Percentiles rank a stretch among this genome's conserved stretches.
phyloP scores from a whole-genome alignment of 495 filamentous ascomycete genomes.

The Xylaria castorea region DNA sequence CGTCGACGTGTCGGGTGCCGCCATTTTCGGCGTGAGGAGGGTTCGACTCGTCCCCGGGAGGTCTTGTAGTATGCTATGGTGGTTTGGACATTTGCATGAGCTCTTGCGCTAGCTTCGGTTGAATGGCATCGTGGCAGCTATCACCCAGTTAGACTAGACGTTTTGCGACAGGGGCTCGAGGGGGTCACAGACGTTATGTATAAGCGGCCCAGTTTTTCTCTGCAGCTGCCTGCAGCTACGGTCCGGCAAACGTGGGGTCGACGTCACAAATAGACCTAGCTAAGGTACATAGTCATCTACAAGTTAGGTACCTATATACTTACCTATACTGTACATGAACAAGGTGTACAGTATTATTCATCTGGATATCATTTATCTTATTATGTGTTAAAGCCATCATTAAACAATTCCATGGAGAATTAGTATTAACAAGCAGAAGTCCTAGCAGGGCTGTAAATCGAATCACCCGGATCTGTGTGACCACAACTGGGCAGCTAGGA shows the following conservation, averaged over 20 bases:
- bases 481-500: too few relatives aligned
- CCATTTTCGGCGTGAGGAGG: conserved; percentile 33
- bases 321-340: too few relatives aligned
- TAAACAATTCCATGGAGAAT: too few relatives aligned
- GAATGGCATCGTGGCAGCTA: not conserved
- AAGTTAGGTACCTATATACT: too few relatives aligned
- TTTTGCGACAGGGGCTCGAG: not conserved
- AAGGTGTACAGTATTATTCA: too few relatives aligned
- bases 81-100: not conserved
- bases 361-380: too few relatives aligned
- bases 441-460: too few relatives aligned
- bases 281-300: too few relatives aligned
- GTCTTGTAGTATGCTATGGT: conserved; percentile 6
- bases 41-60: conserved; percentile 3
- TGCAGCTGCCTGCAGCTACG: not conserved
- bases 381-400: too few relatives aligned
- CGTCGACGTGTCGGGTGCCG: conserved; percentile 50
- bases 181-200: not conserved
- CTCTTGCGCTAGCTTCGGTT: not conserved
- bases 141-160: not conserved
- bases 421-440: too few relatives aligned
- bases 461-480: too few relatives aligned
- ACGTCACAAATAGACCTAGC: not conserved
- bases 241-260: not conserved
- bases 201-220: not conserved